Evolutionary conservation across 108 stramenopile species (phyloP), one percentile per base, ranked within the genome.

Genomic region (Discostella stelligeroides): DNA sequence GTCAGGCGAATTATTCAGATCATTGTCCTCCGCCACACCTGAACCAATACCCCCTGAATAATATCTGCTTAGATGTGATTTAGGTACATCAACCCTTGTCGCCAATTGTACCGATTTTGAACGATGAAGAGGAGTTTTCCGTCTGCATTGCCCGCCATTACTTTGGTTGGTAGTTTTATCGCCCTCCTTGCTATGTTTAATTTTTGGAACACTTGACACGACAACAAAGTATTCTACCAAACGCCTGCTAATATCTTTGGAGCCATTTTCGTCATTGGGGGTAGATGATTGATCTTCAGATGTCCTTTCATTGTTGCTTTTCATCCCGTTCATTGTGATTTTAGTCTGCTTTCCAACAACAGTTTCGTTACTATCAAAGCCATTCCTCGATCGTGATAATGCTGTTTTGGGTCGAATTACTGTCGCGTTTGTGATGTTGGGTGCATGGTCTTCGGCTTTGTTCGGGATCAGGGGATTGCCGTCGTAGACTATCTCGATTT

Each of bases 181-280:
- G 11, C 23, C 4, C 8, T 71, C 75, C 12, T 70, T 40, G 1
- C 27, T 49, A 49, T 21, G 54, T 13, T 43, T 48, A 29, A 48
- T 18, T 41, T 63, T 70, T 53, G 77, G 73, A 20, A 75, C 73
- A 34, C 79, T 81, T 15, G 86, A 87, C 6, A 93, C 85, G 12
- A 95, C 86, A 12, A 92, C 89, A 64, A 95, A 88, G 60, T 95
- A 96, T 66, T 96, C 95, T 14, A 93, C 92, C 55, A 94, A 73
- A 46, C 92, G 80, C 18, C 85, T 79, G 27, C 82, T 84, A 40
- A 58, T 58, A n/a, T 58, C 57, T 0, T 41, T 58, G 38, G 57
- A 17, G 39, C 57, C 15, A 20, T 40, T 27, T 40, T 58, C 57
- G 12, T 58, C 57, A n/a, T n/a, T n/a, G 14, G 6, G 34, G 25